Percentiles rank a stretch among this genome's conserved stretches.
Conservation (phyloP, 2,329 filamentous ascomycete species). For the Mycosphaerella sp. region DNA sequence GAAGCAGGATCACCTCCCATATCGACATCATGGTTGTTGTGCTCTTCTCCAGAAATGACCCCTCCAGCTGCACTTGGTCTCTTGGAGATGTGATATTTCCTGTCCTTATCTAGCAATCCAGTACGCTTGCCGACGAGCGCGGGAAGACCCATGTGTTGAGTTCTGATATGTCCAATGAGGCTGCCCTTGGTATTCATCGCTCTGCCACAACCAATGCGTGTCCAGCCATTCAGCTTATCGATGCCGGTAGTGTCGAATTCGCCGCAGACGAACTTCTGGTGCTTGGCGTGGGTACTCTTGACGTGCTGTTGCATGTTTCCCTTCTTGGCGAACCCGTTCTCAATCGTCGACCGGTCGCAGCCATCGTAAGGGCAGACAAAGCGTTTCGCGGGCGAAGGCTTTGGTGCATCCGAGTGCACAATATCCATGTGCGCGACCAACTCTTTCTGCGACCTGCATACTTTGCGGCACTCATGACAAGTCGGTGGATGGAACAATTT, state of each 20-base stretch:
- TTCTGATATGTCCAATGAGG: constrained; percentile 78
- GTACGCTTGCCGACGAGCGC: constrained; percentile 9
- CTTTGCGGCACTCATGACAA: constrained; percentile 67
- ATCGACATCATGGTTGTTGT: constrained; percentile 16
- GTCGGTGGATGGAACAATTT: constrained; percentile 62
- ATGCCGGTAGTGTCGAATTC: constrained; percentile 57
- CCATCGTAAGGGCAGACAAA: constrained; percentile 33
- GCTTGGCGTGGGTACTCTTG: constrained; percentile 67
- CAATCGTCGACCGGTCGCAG: constrained; percentile 58
- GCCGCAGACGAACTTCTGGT: constrained; percentile 71
- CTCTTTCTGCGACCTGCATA: constrained; percentile 59
- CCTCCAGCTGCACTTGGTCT: not conserved
- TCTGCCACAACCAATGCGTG: constrained; percentile 61
- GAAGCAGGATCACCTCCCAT: constrained; percentile 11
- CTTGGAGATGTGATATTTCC: not conserved
- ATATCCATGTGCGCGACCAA: constrained; percentile 73
- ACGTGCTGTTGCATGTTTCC: constrained; percentile 80
- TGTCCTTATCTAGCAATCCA: constrained; percentile 5
- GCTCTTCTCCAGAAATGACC: not conserved
- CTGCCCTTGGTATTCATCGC: constrained; percentile 70
- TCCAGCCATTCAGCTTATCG: constrained; percentile 55
- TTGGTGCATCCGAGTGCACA: constrained; percentile 46
- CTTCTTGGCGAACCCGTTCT: constrained; percentile 72
- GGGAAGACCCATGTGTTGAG: constrained; percentile 64
- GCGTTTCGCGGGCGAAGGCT: constrained; percentile 11